phyloP scores from a whole-genome alignment of 2,329 filamentous ascomycete species.

The Ceratocystis diversiconidia region DNA sequence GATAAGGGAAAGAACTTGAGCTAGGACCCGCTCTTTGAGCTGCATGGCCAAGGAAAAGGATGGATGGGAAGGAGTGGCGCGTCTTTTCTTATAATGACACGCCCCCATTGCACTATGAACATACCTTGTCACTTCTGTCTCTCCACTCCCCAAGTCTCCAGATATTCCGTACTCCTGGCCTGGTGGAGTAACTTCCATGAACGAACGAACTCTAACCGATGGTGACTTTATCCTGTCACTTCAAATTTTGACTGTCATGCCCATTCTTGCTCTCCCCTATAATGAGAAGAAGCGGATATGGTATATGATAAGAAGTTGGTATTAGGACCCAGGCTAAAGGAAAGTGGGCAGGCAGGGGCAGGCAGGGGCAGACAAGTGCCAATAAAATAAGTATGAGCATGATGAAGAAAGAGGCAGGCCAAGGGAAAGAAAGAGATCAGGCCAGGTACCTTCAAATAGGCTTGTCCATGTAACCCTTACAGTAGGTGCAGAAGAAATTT shows the following conservation, averaged over 20 bases:
- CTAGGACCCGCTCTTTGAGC: not conserved
- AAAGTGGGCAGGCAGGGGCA: no score
- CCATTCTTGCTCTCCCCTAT: not conserved
- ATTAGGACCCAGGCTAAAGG: no score
- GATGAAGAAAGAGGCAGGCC: not conserved
- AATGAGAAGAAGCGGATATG: no score
- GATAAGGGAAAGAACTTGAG: not conserved
- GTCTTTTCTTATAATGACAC: not conserved
- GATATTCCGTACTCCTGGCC: not conserved
- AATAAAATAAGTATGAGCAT: no score
- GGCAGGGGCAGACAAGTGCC: not conserved
- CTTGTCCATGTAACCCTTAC: not conserved
- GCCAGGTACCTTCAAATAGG: not conserved
- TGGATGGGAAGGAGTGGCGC: conserved; percentile 3
- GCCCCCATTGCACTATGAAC: not conserved
- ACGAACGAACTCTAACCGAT: not conserved
- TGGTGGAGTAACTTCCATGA: not conserved
- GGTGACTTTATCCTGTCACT: not conserved
- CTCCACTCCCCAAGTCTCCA: not conserved
- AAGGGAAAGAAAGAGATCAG: not conserved
- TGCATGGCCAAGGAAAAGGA: conserved; percentile 2
- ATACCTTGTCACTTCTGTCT: no score
- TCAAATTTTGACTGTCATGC: not conserved
- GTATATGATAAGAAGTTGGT: no score
- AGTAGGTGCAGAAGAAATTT: not conserved